phyloP scores from a whole-genome alignment of 208 protist species.

The Trichomonas vaginalis region DNA sequence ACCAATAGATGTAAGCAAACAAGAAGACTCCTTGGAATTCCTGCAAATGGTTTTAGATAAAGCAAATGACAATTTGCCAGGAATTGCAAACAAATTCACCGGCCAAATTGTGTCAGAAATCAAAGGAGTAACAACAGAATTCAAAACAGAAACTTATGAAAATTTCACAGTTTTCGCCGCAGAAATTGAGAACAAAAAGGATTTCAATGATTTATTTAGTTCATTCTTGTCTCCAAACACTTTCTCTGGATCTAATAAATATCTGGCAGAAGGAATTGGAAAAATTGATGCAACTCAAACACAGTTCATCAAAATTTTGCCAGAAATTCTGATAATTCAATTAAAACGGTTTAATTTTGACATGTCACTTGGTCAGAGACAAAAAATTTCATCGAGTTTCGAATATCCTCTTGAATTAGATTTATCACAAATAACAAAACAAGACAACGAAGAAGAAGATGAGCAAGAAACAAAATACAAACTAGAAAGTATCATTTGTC shows the following conservation, averaged over 20 bases:
- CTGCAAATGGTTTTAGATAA: neutral
- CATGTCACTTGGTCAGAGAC: neutral
- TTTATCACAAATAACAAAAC: neutral
- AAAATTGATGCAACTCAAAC: neutral
- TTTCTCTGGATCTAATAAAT: neutral
- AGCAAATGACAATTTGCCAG: neutral
- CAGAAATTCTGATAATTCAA: neutral
- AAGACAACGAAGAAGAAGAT: neutral
- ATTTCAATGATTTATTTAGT: neutral
- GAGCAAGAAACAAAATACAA: neutral
- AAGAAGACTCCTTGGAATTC: neutral
- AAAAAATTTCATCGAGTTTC: neutral
- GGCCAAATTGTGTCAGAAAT: neutral
- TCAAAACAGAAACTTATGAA: neutral
- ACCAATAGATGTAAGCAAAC: neutral
- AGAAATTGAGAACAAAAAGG: neutral
- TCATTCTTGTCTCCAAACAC: neutral
- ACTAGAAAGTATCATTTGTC: neutral
- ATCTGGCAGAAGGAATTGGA: neutral
- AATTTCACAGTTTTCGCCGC: neutral
- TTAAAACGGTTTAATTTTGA: neutral
- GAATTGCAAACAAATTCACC: neutral
- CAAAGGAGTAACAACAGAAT: neutral
- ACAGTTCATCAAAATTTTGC: neutral
- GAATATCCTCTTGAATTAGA: neutral